Base-by-base conservation (phyloP, 345 rosid genomes). In the Dipteronia dyeriana region DNA sequence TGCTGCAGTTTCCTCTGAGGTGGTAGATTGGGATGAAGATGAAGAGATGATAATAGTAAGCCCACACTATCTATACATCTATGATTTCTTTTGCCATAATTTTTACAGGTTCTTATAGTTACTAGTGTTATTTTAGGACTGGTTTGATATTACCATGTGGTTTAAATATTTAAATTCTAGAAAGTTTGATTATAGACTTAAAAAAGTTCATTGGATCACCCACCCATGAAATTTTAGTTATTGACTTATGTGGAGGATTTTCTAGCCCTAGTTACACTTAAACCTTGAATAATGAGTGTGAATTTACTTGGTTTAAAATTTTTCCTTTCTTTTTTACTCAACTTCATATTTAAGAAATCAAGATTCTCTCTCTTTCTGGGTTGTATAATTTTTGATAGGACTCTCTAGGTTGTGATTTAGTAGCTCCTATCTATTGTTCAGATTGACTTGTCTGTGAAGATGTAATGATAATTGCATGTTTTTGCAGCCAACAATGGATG, bases 11-110 rank as follows among this genome's bases (percentile, higher is more conserved):
- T 78, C 74, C 62, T 80, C 81, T 72, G 90, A 86, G 70, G 90
- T 78, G 75, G 90, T 79, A 73, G 90, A 86, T 43, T 86, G 66
- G 56, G 88, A 84, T 71, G 92, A 86, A 39, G 92, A 89, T 79
- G 90, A 88, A 79, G 86, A 86, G 83, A 81, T 89, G 79, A 68
- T 80, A 49, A 43, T 82, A 72, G 88, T 82, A 68, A 47, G 69
- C 59, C 6, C 31, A 22, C 20, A 16, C 66, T 19, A 22, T 56
- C 9, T 74, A 19, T 53, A 57, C 20, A 45, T 26, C 3, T 45
- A 47, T 19, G 38, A 53, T 16, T 70, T 65, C 20, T 31, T 53
- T 16, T 53, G 57, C n/a, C n/a, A 14, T 53, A 16, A 14, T 53
- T 16, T 14, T 53, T 53, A 53, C 20, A 16, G 6, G n/a, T 53